Percentiles rank a stretch among this genome's conserved stretches.
phyloP scores from a whole-genome alignment of 1,284 basidiomycete genomes.

The Moniliella sp. region DNA sequence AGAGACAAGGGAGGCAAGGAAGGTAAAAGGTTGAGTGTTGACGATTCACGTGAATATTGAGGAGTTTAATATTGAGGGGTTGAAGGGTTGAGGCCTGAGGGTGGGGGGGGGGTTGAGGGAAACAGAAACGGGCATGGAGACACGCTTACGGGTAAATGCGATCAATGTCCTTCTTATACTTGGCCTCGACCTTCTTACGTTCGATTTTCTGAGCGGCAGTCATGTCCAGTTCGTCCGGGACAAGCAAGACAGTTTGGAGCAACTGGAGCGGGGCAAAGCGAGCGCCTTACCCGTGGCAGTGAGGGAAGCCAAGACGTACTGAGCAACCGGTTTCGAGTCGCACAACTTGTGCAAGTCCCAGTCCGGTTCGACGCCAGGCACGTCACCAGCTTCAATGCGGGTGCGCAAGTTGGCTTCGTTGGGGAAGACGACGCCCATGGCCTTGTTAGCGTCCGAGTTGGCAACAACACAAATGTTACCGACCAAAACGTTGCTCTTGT shows the following conservation, averaged over 20 bases:
- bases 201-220: conserved; percentile 30
- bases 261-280: conserved; percentile 61
- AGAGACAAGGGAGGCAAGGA: too few species aligned
- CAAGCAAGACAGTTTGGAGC: conserved; percentile 18
- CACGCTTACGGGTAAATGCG: too few species aligned
- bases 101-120: too few species aligned
- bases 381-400: conserved; percentile 37
- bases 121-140: too few species aligned
- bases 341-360: conserved; percentile 47
- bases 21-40: too few species aligned
- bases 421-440: conserved; percentile 42
- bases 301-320: conserved; percentile 54
- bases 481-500: conserved; percentile 61
- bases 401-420: conserved; percentile 56
- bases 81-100: too few species aligned
- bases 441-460: conserved; percentile 56
- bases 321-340: conserved; percentile 43
- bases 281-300: conserved; percentile 60
- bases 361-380: too few species aligned
- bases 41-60: too few species aligned
- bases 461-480: conserved; percentile 72
- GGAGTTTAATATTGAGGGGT: too few species aligned
- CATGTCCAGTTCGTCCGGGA: conserved; percentile 25
- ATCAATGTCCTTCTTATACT: conserved; percentile 23
- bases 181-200: conserved; percentile 22